Evolutionary conservation across 331 rosid species (phyloP), one percentile per base, ranked within the genome.

Genomic region (Ulmus americana): DNA sequence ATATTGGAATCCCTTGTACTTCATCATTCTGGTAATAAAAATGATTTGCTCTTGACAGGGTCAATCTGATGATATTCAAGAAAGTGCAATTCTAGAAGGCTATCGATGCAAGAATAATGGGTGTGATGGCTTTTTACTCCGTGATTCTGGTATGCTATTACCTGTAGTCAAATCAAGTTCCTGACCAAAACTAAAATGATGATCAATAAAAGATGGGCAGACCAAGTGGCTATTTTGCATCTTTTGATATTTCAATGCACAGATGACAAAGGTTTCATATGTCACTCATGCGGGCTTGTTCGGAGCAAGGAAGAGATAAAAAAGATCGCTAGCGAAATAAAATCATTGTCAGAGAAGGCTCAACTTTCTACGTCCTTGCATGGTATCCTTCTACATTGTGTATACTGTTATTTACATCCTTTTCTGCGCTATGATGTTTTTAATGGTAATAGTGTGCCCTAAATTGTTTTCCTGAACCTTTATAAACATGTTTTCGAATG

Each of bases 11-110:
- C 28, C 18, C 51, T 48, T 54, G 48, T 38, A 22, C 1, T 49
- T 44, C 57, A 7, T 48, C 28, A 55, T 61, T 55, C 70, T 13
- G 64, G 67, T 70, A 63, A 65, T 71, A 76, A 48, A 70, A 74
- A 53, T 67, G n/a, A 38, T 84, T 84, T 74, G 56, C 64, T 62
- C 70, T 59, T 84, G 61, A 77, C 20, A 92, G 97, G 96, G 82
- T 22, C 86, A 85, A 57, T 56, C 61, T 43, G 95, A 79, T 57
- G 96, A 92, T 70, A 79, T 83, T 16, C 74, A 45, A 78, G 89
- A 86, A 81, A 85, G 89, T 80, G 97, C 91, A 35, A 79, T 78
- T 76, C 74, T 83, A 70, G 97, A 92, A 79, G 96, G 97, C 50
- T 88, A 88, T 77, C 69, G 71, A 69, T 92, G 98, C 84, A 86